These are phyloP conservation scores for Hordeum marinum DNA, from an alignment of 176 grass and related monocot genomes.

Conservation along the genomic window DNA sequence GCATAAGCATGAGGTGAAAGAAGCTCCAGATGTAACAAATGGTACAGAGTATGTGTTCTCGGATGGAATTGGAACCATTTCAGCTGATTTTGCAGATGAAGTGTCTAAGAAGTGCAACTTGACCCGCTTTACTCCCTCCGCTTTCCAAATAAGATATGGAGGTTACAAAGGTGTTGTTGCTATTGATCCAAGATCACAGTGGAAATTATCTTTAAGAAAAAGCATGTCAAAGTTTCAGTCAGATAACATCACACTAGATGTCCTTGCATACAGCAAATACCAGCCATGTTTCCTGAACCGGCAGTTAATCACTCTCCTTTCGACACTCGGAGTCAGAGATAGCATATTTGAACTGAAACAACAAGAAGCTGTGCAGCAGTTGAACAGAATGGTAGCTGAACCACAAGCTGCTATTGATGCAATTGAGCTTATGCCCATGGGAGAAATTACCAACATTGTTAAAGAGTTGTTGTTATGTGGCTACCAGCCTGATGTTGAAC, in stretches of 20 bases:
- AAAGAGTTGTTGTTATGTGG: constrained; percentile 70
- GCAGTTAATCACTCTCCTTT: constrained; percentile 90
- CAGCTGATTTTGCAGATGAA: constrained; percentile 61
- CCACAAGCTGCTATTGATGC: constrained; percentile 52
- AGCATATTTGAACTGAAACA: constrained; percentile 66
- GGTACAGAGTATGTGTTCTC: constrained; percentile 64
- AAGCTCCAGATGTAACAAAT: constrained; percentile 63
- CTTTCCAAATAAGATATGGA: constrained; percentile 90
- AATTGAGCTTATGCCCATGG: constrained; percentile 72
- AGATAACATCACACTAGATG: constrained; percentile 68
- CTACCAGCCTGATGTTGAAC: constrained; percentile 68
- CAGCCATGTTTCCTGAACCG: constrained; percentile 78
- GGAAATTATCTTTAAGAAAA: constrained; percentile 74
- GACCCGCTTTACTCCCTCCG: constrained; percentile 59
- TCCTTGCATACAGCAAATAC: constrained; percentile 87
- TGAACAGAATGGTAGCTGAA: constrained; percentile 68
- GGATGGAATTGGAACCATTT: constrained; percentile 93
- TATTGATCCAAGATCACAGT: constrained; percentile 46
- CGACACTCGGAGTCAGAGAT: constrained; percentile 67
- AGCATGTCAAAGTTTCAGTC: constrained; percentile 94
- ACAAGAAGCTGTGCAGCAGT: constrained; percentile 46
- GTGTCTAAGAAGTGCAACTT: constrained; percentile 72
- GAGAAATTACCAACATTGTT: constrained; percentile 66
- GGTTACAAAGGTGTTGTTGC: constrained; percentile 94
- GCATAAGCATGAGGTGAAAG: constrained; percentile 39